Conservation (phyloP, 306 rosid genomes). For the Pachyrhizus erosus region DNA sequence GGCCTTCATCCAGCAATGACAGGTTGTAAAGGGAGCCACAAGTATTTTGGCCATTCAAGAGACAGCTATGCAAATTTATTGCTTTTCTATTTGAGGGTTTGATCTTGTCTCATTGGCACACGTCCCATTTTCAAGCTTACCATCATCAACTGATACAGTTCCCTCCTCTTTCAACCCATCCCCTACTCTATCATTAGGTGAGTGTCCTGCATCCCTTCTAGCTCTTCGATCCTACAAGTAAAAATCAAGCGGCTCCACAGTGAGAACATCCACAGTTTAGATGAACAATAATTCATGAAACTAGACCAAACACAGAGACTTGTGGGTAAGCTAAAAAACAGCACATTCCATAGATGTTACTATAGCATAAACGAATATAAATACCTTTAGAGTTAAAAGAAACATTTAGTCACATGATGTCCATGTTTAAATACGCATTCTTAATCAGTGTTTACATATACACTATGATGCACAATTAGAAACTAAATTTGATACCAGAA, state of each 20-base stretch:
- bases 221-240: conserved; percentile 62
- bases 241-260: not conserved
- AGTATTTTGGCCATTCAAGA: conserved; percentile 31
- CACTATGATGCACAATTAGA: not conserved
- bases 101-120: conserved; percentile 43
- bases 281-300: conserved; percentile 18
- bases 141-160: conserved; percentile 41
- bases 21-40: conserved; percentile 51
- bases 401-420: not conserved
- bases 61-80: conserved; percentile 50
- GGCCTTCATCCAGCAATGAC: conserved; percentile 47
- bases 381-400: not conserved
- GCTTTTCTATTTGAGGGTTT: conserved; percentile 45
- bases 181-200: conserved; percentile 45
- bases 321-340: conserved; percentile 2
- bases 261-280: not conserved
- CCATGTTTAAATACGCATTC: not conserved
- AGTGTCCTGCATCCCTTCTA: conserved; percentile 50
- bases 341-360: conserved; percentile 1
- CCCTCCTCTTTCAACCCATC: conserved; percentile 52
- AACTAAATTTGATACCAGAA: conserved; percentile 17
- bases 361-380: not conserved
- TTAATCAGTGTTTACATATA: not conserved
- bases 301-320: conserved; percentile 21
- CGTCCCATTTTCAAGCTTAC: conserved; percentile 43